These are phyloP conservation scores for Tricholoma sp. DNA, from an alignment of 768 basidiomycete species.

Conservation along the genomic window DNA sequence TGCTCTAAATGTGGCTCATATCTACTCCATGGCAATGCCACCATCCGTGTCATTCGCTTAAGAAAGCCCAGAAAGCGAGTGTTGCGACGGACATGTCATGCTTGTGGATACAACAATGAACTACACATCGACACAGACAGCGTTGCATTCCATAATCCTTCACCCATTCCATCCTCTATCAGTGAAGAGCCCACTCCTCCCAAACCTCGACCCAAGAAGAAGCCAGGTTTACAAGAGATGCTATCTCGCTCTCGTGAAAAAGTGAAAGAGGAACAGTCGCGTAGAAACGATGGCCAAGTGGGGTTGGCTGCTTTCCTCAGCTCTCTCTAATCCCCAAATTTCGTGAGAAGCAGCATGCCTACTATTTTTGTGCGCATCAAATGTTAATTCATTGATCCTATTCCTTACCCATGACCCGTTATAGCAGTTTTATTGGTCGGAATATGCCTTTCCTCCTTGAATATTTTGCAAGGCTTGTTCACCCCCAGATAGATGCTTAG, in stretches of 20 bases:
- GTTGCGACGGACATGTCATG: conserved; percentile 24
- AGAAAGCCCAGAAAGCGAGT: conserved; percentile 14
- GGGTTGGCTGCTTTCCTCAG: conserved; percentile 54
- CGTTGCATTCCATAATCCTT: neutral
- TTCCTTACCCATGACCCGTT: neutral
- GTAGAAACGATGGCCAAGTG: conserved; percentile 19
- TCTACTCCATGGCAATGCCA: conserved; percentile 35
- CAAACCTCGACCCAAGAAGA: conserved; percentile 47
- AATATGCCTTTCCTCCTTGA: too few relatives aligned
- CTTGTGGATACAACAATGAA: conserved; percentile 23
- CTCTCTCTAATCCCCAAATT: conserved; percentile 23
- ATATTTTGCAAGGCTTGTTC: too few relatives aligned
- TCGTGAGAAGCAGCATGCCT: too few relatives aligned
- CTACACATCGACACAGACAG: conserved; percentile 13
- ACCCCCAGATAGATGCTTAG: too few relatives aligned
- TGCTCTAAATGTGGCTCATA: conserved; percentile 54
- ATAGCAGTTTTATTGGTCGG: too few relatives aligned
- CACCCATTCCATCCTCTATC: conserved; percentile 3
- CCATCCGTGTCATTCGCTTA: conserved; percentile 29
- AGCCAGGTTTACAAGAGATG: conserved; percentile 55
- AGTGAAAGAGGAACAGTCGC: conserved; percentile 33
- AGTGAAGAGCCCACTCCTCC: conserved; percentile 3
- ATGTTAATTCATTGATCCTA: neutral
- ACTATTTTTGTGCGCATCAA: neutral
- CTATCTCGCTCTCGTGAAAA: conserved; percentile 55